Conservation (phyloP, 2,329 filamentous ascomycete species). For the Xylaria sp. region DNA sequence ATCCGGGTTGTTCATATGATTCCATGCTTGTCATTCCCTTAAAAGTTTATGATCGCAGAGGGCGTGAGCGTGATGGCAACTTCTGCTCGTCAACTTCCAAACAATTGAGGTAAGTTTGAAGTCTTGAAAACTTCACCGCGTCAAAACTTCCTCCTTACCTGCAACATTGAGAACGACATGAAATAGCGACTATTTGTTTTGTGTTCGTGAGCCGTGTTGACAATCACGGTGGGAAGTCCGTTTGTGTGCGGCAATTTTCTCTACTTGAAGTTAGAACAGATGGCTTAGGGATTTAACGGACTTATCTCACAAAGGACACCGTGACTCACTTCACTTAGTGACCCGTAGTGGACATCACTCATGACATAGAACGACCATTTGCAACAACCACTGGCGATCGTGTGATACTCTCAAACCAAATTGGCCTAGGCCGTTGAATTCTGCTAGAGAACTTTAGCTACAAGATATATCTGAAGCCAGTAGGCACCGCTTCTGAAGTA, state of each 20-base stretch:
- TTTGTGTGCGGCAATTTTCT: not conserved
- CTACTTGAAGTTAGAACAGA: not conserved
- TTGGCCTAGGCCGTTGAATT: not conserved
- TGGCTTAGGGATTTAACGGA: not conserved
- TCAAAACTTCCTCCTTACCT: not conserved
- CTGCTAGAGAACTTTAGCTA: slow-evolving; percentile 18
- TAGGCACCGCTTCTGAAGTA: slow-evolving; percentile 25
- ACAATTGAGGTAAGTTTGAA: not conserved
- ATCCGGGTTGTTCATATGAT: not conserved
- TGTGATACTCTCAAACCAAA: not conserved
- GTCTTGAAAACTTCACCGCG: not conserved
- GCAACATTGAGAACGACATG: not conserved
- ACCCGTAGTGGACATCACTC: not conserved
- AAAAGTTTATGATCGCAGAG: not conserved
- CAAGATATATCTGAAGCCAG: slow-evolving; percentile 46
- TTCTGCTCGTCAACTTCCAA: not conserved
- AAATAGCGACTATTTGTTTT: not conserved
- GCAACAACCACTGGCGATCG: not conserved
- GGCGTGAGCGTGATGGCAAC: not conserved
- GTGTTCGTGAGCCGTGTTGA: not conserved
- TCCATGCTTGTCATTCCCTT: not conserved
- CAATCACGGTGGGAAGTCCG: not conserved
- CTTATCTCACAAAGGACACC: not conserved
- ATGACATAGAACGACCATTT: not conserved
- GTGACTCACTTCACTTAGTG: not conserved